Evolutionary conservation across 306 rosid species (phyloP), one percentile per base, ranked within the genome.

Genomic region (Fagus sylvatica): DNA sequence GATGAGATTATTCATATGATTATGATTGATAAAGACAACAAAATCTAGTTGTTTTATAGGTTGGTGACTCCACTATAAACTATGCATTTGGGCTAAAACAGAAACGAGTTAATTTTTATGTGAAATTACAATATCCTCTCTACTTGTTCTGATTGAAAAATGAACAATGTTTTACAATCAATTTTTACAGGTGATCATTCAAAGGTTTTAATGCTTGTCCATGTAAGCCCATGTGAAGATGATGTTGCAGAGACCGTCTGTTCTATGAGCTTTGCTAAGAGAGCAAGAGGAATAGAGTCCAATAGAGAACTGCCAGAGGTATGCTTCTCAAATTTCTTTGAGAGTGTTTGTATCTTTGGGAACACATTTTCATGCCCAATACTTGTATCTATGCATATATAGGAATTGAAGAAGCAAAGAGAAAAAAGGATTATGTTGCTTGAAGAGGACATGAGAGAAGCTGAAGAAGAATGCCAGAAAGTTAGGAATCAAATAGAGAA

Each of bases 131-230:
- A 13, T 40, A n/a, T 22, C 53, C 37, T 28, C 2, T 69, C 53
- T 9, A 12, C 17, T 46, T 40, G 68, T 30, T 39, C 10, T 57
- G 34, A 17, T 49, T 2, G 51, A 74, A 46, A 74, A 41, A 36
- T 54, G 59, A 36, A 73, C 67, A 72, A 72, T 53, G 41, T 49
- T 77, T 79, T 72, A 32, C 78, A 16, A 82, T 81, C 67, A 69
- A 80, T 67, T 83, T 57, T 76, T 81, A 17, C 72, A 94, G 98
- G 97, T 73, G 85, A 90, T 41, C 88, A 93, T 71, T 94, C 98
- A 16, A 92, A 94, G 89, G 95, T 90, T 56, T 84, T 94, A 85
- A 92, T 94, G 98, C 92, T 94, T 13, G 97, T 88, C 82, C 98
- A 90, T 81, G 85, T 92, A 83, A 92, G 97, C 76, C 95, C 97